Percentiles rank a stretch among this genome's conserved stretches.
Evolutionary conservation across 2,329 filamentous ascomycete genomes (phyloP).

Genomic region (Hypoxylon rubiginosum): DNA sequence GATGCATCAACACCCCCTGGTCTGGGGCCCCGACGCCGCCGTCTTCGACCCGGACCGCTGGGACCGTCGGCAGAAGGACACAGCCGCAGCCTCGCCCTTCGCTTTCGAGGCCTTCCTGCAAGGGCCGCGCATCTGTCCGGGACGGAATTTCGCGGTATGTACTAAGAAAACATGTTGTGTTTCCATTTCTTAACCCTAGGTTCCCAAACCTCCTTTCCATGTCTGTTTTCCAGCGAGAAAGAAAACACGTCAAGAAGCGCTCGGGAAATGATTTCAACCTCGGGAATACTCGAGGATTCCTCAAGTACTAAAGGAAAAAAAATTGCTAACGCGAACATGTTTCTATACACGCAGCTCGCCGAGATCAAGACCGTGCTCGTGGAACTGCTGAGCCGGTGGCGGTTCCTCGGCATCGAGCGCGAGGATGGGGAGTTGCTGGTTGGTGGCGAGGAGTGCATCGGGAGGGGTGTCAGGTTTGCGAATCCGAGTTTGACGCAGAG

Average conservation of each 20-base stretch:
- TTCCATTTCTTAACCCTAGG: no score
- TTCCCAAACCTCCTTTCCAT: no score
- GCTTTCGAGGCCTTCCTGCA: constrained; percentile 48
- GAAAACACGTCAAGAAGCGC: no score
- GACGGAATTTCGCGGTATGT: constrained; percentile 46
- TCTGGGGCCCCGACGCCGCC: constrained; percentile 45
- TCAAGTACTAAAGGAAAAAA: no score
- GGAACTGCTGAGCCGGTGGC: constrained; percentile 43
- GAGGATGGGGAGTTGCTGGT: constrained; percentile 30
- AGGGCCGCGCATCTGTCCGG: constrained; percentile 49
- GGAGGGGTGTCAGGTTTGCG: constrained; percentile 41
- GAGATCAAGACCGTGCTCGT: constrained; percentile 47
- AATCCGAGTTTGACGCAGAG: constrained; percentile 45
- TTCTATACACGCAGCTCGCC: no score
- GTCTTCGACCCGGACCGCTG: constrained; percentile 46
- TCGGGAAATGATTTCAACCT: no score
- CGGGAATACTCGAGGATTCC: no score
- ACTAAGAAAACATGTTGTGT: no score
- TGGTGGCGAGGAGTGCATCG: constrained; percentile 40
- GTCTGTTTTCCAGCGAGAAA: no score
- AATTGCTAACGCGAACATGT: no score
- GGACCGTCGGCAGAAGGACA: constrained; percentile 35
- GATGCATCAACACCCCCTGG: constrained; percentile 28
- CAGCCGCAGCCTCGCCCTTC: constrained; percentile 49
- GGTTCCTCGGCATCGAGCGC: constrained; percentile 43